Base-by-base conservation (phyloP, 768 basidiomycete genomes). In the Naganishia friedmannii region DNA sequence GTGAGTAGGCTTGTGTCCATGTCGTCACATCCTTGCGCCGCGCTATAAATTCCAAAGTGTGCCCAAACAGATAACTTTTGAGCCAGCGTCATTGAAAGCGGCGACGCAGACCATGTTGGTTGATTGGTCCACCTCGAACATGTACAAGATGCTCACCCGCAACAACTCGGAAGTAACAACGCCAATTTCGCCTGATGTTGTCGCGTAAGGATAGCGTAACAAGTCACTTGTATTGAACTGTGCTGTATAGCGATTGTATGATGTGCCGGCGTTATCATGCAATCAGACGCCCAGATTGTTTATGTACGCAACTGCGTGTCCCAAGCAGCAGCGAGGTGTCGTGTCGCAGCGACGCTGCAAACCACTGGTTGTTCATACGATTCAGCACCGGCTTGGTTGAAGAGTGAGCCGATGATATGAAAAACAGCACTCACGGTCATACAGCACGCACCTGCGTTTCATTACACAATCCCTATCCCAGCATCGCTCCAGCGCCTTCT, bases 41-140 rank as follows among this genome's bases (percentile, higher is more conserved):
- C 23, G 3, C 4, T 57, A 9, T 15, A 6, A n/a, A n/a, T n/a
- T n/a, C n/a, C n/a, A n/a, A n/a, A n/a, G n/a, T n/a, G n/a, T n/a
- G n/a, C n/a, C 32, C 31, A 17, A 32, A 10, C 28, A 60, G 57
- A 9, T 23, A n/a, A 34, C 12, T 37, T 60, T 37, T 26, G 57
- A 60, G 31, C 57, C 57, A 13, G 26, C 57, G 23, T 32, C 31
- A 1, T 12, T 60, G 57, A 60, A 60, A 26, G 23, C 57, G 28
- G 42, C 57, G 37, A 42, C 57, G 57, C 57, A 60, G n/a, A 60
- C 57, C 2, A 60, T 60, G 57, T 21, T 60, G 21, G 23, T 60
- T 17, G 57, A 60, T n/a, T 60, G 57, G 57, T 60, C 57, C 2
- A 60, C 34, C n/a, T 60, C 57, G 26, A 60, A 60, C 31, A 39